These are phyloP conservation scores for Physcomitrium patens DNA, from an alignment of 225 moss, liverwort and hornwort genomes.

Conservation along the genomic window DNA sequence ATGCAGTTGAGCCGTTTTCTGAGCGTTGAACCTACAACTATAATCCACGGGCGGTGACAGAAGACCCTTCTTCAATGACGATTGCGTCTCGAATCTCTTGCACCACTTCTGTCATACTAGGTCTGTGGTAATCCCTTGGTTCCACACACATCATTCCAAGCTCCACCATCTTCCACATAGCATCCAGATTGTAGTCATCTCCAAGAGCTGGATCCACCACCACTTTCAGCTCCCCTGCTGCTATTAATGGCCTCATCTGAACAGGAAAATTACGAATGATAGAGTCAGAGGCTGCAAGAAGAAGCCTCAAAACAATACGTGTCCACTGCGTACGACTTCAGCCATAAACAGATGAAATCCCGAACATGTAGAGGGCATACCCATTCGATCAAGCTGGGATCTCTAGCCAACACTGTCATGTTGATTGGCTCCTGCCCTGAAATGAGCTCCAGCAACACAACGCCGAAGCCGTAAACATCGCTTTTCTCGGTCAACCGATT, in stretches of 20 bases:
- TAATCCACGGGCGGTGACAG: not conserved
- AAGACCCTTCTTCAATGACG: constrained; percentile 36
- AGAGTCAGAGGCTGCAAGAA: too few relatives aligned
- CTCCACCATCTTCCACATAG: constrained; percentile 45
- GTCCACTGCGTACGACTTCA: not conserved
- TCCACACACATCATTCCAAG: constrained; percentile 45
- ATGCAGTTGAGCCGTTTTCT: constrained; percentile 1
- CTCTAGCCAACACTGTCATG: constrained; percentile 24
- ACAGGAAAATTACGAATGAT: not conserved
- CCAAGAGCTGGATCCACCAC: constrained; percentile 39
- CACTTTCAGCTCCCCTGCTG: constrained; percentile 30
- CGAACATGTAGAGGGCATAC: constrained; percentile 15
- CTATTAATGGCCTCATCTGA: constrained; percentile 39
- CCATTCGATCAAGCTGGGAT: constrained; percentile 36
- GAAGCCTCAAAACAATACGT: too few relatives aligned
- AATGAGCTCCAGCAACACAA: constrained; percentile 45
- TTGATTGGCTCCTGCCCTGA: constrained; percentile 41
- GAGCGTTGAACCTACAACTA: constrained; percentile 8
- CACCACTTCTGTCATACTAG: constrained; percentile 37
- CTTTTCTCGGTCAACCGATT: constrained; percentile 45
- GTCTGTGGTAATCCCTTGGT: constrained; percentile 35
- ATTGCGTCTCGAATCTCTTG: constrained; percentile 34
- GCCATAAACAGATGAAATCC: not conserved
- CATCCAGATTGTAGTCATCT: constrained; percentile 32
- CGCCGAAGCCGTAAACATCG: constrained; percentile 46